A percentile compares a stretch with the other conserved stretches of the same genome.
Conservation (phyloP, 768 basidiomycete genomes). For the Tubosaeta brunneosetosa region DNA sequence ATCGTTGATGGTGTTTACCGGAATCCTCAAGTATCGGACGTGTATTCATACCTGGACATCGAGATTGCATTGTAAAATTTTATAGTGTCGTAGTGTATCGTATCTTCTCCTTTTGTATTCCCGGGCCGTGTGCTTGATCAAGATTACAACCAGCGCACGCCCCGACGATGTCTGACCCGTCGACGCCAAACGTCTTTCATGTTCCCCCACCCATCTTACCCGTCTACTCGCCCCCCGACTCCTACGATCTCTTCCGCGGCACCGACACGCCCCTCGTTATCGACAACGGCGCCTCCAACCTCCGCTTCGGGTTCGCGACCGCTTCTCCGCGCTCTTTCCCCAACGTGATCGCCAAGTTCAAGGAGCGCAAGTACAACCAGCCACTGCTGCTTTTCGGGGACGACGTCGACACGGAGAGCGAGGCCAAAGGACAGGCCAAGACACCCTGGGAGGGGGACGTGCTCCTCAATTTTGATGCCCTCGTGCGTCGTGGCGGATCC, state of each 20-base stretch:
- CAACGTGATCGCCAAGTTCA: conserved; percentile 81
- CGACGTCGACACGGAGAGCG: conserved; percentile 82
- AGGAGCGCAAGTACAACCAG: conserved; percentile 81
- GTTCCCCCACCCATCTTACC: conserved; percentile 29
- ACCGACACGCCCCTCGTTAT: conserved; percentile 68
- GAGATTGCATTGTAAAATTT: conserved; percentile 65
- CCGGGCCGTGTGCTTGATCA: too few species aligned
- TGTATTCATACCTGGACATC: conserved; percentile 87
- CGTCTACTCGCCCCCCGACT: conserved; percentile 33
- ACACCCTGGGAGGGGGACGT: conserved; percentile 95
- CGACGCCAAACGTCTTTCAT: conserved; percentile 13
- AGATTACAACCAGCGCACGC: too few species aligned
- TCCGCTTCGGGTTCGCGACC: conserved; percentile 81
- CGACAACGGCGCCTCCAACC: conserved; percentile 81
- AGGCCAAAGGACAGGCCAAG: conserved; percentile 70
- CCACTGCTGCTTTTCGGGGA: conserved; percentile 86
- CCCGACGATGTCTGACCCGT: conserved; percentile 18
- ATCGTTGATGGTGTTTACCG: conserved; percentile 84
- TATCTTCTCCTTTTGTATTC: not conserved
- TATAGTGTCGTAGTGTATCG: not conserved
- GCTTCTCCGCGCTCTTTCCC: conserved; percentile 51
- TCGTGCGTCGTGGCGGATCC: conserved; percentile 55
- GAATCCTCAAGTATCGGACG: conserved; percentile 82
- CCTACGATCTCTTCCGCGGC: conserved; percentile 49
- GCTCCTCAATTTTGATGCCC: conserved; percentile 82